These are phyloP conservation scores for Daldinia sp. DNA, from an alignment of 2,329 filamentous ascomycete genomes.

Conservation along the genomic window DNA sequence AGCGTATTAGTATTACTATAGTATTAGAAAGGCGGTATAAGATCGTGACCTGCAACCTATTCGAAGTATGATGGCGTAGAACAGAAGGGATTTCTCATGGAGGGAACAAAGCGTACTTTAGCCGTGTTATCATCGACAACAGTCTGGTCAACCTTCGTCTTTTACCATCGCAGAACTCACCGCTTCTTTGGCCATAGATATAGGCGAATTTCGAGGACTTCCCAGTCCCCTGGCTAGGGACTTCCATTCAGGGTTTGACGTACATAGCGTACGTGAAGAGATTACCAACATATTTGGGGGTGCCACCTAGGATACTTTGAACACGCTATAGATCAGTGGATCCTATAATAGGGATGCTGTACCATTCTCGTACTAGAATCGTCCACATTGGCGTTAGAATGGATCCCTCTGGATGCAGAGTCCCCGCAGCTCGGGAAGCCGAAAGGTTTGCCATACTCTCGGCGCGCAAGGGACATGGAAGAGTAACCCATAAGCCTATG, in stretches of 20 bases:
- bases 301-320: neutral
- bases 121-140: neutral
- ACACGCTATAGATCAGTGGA: constrained; percentile 9
- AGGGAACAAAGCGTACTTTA: neutral
- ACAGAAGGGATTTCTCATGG: neutral
- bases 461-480: constrained; percentile 4
- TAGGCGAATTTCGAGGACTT: constrained; percentile 3
- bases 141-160: constrained; percentile 5
- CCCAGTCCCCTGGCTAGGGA: constrained; percentile 10
- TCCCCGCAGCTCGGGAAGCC: constrained; percentile 3
- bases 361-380: constrained; percentile 4
- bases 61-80: constrained; percentile 6
- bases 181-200: constrained; percentile 13
- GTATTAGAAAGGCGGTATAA: constrained; percentile 12
- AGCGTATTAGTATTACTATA: constrained; percentile 9
- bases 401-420: constrained; percentile 1
- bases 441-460: constrained; percentile 7
- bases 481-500: neutral
- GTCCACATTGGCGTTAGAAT: neutral
- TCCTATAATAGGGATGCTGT: constrained; percentile 3
- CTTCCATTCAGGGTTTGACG: constrained; percentile 13
- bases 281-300: constrained; percentile 11
- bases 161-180: constrained; percentile 8
- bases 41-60: constrained; percentile 5
- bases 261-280: constrained; percentile 9